Conservation (phyloP, 1,139 yeast genomes). For the Eremothecium gossypii region DNA sequence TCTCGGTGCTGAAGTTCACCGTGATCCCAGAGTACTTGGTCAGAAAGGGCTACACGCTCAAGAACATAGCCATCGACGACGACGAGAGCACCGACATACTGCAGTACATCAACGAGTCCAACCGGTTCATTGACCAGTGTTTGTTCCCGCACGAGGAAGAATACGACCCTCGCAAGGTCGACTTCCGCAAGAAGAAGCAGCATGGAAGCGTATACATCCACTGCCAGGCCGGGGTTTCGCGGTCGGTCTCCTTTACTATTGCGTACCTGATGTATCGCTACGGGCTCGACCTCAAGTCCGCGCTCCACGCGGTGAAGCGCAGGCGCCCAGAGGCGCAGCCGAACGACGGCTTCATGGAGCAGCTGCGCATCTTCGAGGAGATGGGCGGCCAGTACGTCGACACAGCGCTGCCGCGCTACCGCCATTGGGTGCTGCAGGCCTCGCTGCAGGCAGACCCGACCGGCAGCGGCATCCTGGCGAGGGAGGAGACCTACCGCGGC, state of each 20-base stretch:
- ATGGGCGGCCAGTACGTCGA: conserved; percentile 36
- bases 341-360: conserved; percentile 69
- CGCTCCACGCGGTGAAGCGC: conserved; percentile 63
- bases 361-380: conserved; percentile 51
- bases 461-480: conserved; percentile 26
- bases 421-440: conserved; percentile 42
- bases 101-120: conserved; percentile 49
- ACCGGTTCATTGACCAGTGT: conserved; percentile 59
- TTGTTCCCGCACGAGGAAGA: conserved; percentile 36
- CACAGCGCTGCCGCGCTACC: conserved; percentile 36
- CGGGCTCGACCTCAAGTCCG: conserved; percentile 47
- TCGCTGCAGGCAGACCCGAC: conserved; percentile 32
- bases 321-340: conserved; percentile 56
- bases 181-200: conserved; percentile 36
- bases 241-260: conserved; percentile 63
- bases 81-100: conserved; percentile 51
- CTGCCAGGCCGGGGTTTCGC: conserved; percentile 82
- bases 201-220: conserved; percentile 44
- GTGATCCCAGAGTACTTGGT: conserved; percentile 41
- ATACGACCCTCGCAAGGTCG: conserved; percentile 24
- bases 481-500: conserved; percentile 27
- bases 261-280: conserved; percentile 77
- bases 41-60: conserved; percentile 41
- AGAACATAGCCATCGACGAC: conserved; percentile 67
- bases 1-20: conserved; percentile 60